Evolutionary conservation across 306 rosid genomes (phyloP).

Genomic region (cucumber (Cucumis sativus)): Cucumber_9930_V3 NC_026657.2:4601501-4602000

Average conservation of each 20-base stretch:
- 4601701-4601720: no score
- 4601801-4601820: not conserved
- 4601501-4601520: no score
- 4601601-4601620: no score
- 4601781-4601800: not conserved
- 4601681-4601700: no score
- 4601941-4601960: conserved; percentile 83
- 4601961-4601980: conserved; percentile 70
- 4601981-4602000: not conserved
- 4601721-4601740: not conserved
- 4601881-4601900: not conserved
- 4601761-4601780: not conserved
- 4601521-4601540: no score
- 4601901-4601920: conserved; percentile 19
- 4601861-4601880: not conserved
- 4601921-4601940: conserved; percentile 89
- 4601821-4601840: not conserved
- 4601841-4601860: not conserved
- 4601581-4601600: no score
- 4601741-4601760: not conserved
- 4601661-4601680: no score
- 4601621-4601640: no score
- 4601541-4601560: no score
- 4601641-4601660: no score
- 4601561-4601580: no score